Base-by-base conservation (phyloP, 768 basidiomycete species). In the Tricholoma flavovirens region DNA sequence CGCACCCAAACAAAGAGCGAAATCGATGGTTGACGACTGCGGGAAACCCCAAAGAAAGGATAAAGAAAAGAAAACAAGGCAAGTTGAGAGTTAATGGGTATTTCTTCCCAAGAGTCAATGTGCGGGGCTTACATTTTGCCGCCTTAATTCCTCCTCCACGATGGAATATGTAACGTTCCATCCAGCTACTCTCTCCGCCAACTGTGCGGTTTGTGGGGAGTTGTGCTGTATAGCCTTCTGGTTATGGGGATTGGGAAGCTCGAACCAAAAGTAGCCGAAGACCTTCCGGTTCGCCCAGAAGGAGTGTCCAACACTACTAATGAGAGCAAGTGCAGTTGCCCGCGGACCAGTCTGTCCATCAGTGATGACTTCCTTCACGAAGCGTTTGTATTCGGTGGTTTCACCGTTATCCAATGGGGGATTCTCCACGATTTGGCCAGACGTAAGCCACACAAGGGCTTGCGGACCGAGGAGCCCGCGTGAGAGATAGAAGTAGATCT, bases 1-100 rank as follows among this genome's bases (percentile, higher is more conserved):
- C 36, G 96, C 95, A 22, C 96, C 95, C 49, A 99, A 77, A 68
- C 95, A 98, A 33, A 99, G 75, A 26, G 88, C 86, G 64, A 99
- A 93, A 71, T 99, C 96, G 67, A 98, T 98, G 11, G 96, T 99
- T 0, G 96, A 90, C 6, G 96, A 98, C 94, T 98, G 55, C 51
- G 15, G 51, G 57, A 51, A n/a, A 55, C 60, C 50, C 51, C 57
- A 52, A 43, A 57, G 53, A 59, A 57, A 54, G 50, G 24, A 54
- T 32, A 24, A 35, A 57, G 48, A 42, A 55, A 33, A 14, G 53
- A 54, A 17, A 51, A 49, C 59, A 36, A 60, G 53, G 52, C 56
- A 62, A 57, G 60, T 46, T 63, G 56, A 50, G 61, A 59, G 67
- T 69, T 56, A 64, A 57, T 62, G 61, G 69, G 60, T 11, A 53